phyloP scores from a whole-genome alignment of 768 basidiomycete species.

The Podaxis sp. region DNA sequence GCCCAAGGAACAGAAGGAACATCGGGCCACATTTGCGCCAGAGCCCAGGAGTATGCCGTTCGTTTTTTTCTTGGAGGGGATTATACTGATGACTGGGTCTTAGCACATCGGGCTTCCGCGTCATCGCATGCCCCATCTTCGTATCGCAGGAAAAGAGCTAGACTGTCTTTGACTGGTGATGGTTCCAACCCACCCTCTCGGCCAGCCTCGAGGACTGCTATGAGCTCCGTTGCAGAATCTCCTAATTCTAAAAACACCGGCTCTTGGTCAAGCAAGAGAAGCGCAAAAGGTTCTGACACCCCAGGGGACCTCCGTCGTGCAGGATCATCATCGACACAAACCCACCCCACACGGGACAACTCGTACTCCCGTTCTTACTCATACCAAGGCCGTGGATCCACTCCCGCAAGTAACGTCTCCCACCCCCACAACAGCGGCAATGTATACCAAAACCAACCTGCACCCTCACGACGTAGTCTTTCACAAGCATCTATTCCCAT shows the following conservation, averaged over 20 bases:
- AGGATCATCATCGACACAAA: constrained; percentile 22
- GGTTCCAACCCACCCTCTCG: constrained; percentile 38
- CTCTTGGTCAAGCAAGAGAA: constrained; percentile 42
- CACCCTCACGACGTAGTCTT: constrained; percentile 50
- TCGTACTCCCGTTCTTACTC: constrained; percentile 22
- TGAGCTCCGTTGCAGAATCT: constrained; percentile 14
- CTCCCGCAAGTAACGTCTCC: no score
- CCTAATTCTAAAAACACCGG: constrained; percentile 42
- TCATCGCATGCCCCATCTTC: constrained; percentile 66
- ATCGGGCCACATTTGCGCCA: constrained; percentile 59
- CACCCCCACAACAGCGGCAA: neutral
- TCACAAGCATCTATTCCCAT: constrained; percentile 79
- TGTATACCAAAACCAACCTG: constrained; percentile 23
- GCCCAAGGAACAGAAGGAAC: constrained; percentile 55
- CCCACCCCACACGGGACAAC: constrained; percentile 20
- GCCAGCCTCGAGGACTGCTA: constrained; percentile 6
- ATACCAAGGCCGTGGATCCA: no score
- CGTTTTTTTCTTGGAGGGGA: neutral
- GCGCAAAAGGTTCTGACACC: constrained; percentile 20
- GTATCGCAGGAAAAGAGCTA: constrained; percentile 65
- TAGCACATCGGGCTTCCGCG: constrained; percentile 54
- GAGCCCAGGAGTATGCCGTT: constrained; percentile 56
- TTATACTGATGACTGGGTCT: constrained; percentile 14
- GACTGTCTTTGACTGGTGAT: constrained; percentile 45
- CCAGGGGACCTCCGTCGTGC: constrained; percentile 18